phyloP scores from a whole-genome alignment of 108 stramenopile species.

The Skeletonema menzelii region DNA sequence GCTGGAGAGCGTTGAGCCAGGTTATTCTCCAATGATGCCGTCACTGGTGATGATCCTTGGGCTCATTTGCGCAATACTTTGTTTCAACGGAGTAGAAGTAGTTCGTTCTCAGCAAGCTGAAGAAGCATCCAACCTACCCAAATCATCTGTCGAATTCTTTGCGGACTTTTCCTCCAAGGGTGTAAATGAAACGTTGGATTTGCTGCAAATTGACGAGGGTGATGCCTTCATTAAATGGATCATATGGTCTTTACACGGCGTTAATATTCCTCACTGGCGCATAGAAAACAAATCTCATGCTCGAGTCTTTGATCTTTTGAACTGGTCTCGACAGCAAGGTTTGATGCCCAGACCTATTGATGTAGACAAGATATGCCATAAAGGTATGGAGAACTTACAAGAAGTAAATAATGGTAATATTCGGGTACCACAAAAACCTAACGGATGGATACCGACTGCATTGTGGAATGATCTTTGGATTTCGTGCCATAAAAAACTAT shows the following conservation, averaged over 20 bases:
- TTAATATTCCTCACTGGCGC: constrained; percentile 25
- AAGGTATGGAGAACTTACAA: constrained; percentile 28
- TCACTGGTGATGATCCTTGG: not conserved
- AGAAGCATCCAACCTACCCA: constrained; percentile 3
- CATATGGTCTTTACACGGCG: constrained; percentile 19
- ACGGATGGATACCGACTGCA: constrained; percentile 6
- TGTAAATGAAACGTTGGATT: not conserved
- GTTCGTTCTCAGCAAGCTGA: not conserved
- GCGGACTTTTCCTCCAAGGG: not conserved
- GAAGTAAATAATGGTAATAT: not conserved
- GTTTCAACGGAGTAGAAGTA: not conserved
- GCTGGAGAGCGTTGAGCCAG: not conserved
- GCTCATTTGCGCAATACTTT: not conserved
- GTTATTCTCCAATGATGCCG: not conserved
- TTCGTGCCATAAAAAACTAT: constrained; percentile 29
- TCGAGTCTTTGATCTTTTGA: constrained; percentile 42
- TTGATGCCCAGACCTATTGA: constrained; percentile 16
- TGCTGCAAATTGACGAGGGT: not conserved
- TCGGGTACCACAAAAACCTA: not conserved
- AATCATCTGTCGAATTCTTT: constrained; percentile 20
- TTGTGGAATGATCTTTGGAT: constrained; percentile 19
- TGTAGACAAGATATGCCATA: constrained; percentile 28
- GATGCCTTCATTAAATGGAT: constrained; percentile 25
- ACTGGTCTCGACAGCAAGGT: constrained; percentile 20
- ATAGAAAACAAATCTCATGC: constrained; percentile 21